Conservation (phyloP, 257 asterid species). For the Agastache rugosa region DNA sequence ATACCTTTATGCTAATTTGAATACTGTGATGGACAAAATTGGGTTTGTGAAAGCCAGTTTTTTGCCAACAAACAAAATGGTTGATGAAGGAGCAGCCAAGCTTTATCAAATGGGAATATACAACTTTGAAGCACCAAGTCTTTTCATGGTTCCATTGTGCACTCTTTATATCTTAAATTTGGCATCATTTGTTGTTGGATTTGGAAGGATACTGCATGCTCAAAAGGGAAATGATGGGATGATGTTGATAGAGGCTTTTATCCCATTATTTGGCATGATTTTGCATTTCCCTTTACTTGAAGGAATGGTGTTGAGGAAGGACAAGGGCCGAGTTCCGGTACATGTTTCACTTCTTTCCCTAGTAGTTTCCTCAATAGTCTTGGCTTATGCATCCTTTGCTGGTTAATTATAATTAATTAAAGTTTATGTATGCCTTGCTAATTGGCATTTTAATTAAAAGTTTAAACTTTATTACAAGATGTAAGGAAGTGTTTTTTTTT, state of each 20-base stretch:
- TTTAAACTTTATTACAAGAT: not conserved
- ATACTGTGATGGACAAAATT: slow-evolving; percentile 44
- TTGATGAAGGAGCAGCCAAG: slow-evolving; percentile 45
- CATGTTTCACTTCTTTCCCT: slow-evolving; percentile 37
- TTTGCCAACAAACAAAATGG: slow-evolving; percentile 62
- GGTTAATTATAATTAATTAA: not conserved
- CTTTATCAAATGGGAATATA: slow-evolving; percentile 53
- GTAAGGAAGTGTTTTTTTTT: too few relatives aligned
- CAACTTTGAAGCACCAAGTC: slow-evolving; percentile 56
- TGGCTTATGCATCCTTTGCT: slow-evolving; percentile 28
- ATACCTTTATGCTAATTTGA: slow-evolving; percentile 57
- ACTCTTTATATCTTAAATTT: slow-evolving; percentile 52
- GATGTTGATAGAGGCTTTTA: slow-evolving; percentile 45
- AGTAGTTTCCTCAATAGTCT: slow-evolving; percentile 24
- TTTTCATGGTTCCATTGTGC: slow-evolving; percentile 58
- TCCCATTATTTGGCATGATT: slow-evolving; percentile 48
- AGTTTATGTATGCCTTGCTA: not conserved
- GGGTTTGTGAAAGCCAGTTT: slow-evolving; percentile 60
- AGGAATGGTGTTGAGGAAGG: slow-evolving; percentile 73
- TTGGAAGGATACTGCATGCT: slow-evolving; percentile 25
- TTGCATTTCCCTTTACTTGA: slow-evolving; percentile 60
- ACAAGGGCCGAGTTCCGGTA: slow-evolving; percentile 50
- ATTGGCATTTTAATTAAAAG: not conserved
- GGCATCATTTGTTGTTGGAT: slow-evolving; percentile 50
- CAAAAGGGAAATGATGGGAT: slow-evolving; percentile 17